Evolutionary conservation across 306 rosid genomes (phyloP).

Genomic region (Psophocarpus tetragonolobus): DNA sequence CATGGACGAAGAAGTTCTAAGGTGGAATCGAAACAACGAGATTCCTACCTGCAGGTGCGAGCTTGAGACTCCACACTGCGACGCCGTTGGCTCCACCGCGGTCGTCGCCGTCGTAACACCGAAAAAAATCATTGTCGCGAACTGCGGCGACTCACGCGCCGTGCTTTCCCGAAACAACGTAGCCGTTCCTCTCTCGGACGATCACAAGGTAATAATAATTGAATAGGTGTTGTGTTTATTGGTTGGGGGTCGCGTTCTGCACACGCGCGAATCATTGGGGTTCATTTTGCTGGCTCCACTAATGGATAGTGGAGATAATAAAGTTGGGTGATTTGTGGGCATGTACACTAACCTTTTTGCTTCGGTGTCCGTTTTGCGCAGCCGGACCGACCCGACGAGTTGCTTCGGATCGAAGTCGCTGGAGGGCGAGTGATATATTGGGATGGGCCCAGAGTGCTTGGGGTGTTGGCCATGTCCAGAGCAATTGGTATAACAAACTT

Average conservation of each 20-base stretch:
- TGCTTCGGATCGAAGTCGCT: constrained; percentile 59
- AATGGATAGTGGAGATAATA: neutral
- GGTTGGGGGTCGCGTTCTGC: neutral
- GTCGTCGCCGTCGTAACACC: constrained; percentile 62
- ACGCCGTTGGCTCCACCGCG: constrained; percentile 88
- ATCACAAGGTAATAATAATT: constrained; percentile 62
- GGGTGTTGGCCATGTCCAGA: constrained; percentile 85
- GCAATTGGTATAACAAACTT: constrained; percentile 51
- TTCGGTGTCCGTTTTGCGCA: constrained; percentile 11
- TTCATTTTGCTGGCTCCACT: neutral
- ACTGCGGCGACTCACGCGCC: constrained; percentile 88
- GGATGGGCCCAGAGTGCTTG: constrained; percentile 85
- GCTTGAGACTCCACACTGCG: constrained; percentile 73
- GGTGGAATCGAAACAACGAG: constrained; percentile 32
- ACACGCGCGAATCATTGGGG: neutral
- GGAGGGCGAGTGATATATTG: constrained; percentile 91
- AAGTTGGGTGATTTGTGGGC: neutral
- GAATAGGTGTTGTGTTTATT: neutral
- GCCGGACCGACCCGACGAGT: constrained; percentile 87
- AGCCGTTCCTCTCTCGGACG: constrained; percentile 67
- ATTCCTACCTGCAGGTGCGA: constrained; percentile 40
- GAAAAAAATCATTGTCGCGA: constrained; percentile 68
- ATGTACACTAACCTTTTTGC: constrained; percentile 3
- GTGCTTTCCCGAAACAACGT: constrained; percentile 66
- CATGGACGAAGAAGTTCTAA: constrained; percentile 45